phyloP scores from a whole-genome alignment of 2,329 filamentous ascomycete genomes.

The Nannizziopsis arthrosporioides region DNA sequence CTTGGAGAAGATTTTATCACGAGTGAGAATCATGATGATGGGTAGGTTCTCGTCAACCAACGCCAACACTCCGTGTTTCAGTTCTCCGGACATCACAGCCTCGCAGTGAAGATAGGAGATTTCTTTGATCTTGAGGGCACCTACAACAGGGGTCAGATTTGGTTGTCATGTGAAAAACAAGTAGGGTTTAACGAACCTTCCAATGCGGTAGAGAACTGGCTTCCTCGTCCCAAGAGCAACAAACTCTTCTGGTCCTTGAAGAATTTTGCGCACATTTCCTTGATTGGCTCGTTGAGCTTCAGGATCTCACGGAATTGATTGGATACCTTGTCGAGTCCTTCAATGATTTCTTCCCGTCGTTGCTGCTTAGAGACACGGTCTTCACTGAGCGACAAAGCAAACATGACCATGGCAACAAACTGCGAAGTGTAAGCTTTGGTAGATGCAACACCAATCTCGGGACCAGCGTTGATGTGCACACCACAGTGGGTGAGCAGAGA shows the following conservation, averaged over 20 bases:
- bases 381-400: constrained; percentile 88
- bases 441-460: constrained; percentile 96
- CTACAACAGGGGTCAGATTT: constrained; percentile 21
- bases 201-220: constrained; percentile 91
- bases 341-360: constrained; percentile 90
- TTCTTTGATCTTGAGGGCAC: constrained; percentile 98
- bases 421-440: constrained; percentile 99
- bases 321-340: constrained; percentile 76
- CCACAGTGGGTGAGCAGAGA: constrained; percentile 97
- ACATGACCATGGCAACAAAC: constrained; percentile 99
- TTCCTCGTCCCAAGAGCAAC: constrained; percentile 82
- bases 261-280: constrained; percentile 78
- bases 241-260: constrained; percentile 98
- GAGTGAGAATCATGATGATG: constrained; percentile 98
- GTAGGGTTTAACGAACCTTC: constrained; percentile 48
- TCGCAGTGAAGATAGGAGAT: constrained; percentile 99
- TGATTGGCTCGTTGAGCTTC: constrained; percentile 84
- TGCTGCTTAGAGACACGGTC: constrained; percentile 90
- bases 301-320: constrained; percentile 86
- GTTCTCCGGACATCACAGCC: constrained; percentile 98
- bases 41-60: constrained; percentile 96
- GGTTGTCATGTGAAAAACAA: not conserved
- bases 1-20: constrained; percentile 92
- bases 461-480: constrained; percentile 98
- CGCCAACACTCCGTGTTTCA: constrained; percentile 96